Conservation (phyloP, 2,329 filamentous ascomycete species). For the Atkinsonella texensis region DNA sequence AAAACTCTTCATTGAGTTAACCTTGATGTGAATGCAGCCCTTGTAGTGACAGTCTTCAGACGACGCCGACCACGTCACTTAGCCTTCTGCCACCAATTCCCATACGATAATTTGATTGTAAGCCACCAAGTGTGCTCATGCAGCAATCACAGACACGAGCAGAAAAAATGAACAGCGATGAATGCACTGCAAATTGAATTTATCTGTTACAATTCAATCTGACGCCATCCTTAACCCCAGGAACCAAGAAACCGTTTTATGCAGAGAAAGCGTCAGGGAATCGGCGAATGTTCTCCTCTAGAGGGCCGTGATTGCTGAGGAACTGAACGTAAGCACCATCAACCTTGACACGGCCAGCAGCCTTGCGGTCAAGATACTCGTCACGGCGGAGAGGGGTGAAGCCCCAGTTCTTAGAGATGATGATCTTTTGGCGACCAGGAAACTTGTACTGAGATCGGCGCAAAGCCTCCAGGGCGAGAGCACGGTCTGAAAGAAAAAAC, state of each 20-base stretch:
- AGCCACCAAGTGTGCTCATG: background rate
- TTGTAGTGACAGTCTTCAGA: too few relatives aligned
- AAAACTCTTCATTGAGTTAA: too few relatives aligned
- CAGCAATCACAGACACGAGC: background rate
- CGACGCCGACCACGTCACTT: too few relatives aligned
- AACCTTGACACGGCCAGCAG: slow-evolving; percentile 84
- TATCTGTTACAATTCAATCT: slow-evolving; percentile 30
- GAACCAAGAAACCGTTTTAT: slow-evolving; percentile 28
- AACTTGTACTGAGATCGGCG: slow-evolving; percentile 99
- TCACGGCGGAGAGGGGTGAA: slow-evolving; percentile 98
- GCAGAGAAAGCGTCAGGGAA: slow-evolving; percentile 86
- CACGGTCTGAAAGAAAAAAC: slow-evolving; percentile 49
- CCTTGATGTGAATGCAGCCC: too few relatives aligned
- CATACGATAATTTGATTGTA: background rate
- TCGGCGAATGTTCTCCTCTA: slow-evolving; percentile 78
- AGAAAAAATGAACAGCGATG: background rate
- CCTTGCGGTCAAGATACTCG: slow-evolving; percentile 93
- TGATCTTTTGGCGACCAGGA: slow-evolving; percentile 99
- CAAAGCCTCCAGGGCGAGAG: slow-evolving; percentile 92
- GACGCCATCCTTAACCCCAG: slow-evolving; percentile 32
- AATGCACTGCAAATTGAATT: slow-evolving; percentile 10
- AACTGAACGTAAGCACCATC: slow-evolving; percentile 99
- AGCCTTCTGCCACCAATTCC: too few relatives aligned
- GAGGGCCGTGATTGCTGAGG: slow-evolving; percentile 81
- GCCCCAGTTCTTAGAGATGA: slow-evolving; percentile 99